Evolutionary conservation across 73 alveolate genomes (phyloP), one percentile per base, ranked within the genome.

Genomic region (Stentor roeselii): DNA sequence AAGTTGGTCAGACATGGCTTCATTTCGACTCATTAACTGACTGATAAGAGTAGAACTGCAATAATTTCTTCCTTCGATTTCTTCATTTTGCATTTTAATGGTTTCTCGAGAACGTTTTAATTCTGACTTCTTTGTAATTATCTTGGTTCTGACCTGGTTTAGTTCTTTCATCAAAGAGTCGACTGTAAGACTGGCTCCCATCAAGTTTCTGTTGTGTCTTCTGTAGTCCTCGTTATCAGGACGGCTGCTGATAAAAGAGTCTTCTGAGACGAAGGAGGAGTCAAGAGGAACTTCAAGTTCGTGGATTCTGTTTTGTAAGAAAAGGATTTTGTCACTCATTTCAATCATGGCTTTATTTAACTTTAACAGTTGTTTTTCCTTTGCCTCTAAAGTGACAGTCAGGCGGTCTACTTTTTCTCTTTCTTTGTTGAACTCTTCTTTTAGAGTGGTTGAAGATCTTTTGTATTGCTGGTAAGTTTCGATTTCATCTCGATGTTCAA

Each of bases 401-500:
- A 67, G 34, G 37, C 27, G 14, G 27, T 67, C 80, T 11, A 32
- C 11, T 67, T 67, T 67, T 67, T 67, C 80, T 67, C 37, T 67
- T 67, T 67, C 80, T 21, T 67, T 21, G 27, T 14, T 32, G 41
- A 30, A 32, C 80, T 67, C 41, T 21, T 67, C 80, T 67, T 67
- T 67, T 30, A 30, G 11, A 67, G 14, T 27, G 14, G 11, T 67
- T 0, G 80, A 21, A 21, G 80, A 21, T 34, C 34, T 67, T 34
- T 21, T 32, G 34, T 21, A 21, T 67, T 67, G n/a, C n/a, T 67
- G n/a, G 1, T 21, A 32, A 21, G n/a, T 21, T 11, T 21, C 42
- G 37, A 67, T 67, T 67, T 67, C 80, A 21, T 67, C 80, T 34
- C 34, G 41, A 21, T 21, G 37, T 2, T 21, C n/a, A 32, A 1